Evolutionary conservation across 495 filamentous ascomycete genomes (phyloP), one percentile per base, ranked within the genome.

Genomic region (Pseudoneurospora amorphoporcata): DNA sequence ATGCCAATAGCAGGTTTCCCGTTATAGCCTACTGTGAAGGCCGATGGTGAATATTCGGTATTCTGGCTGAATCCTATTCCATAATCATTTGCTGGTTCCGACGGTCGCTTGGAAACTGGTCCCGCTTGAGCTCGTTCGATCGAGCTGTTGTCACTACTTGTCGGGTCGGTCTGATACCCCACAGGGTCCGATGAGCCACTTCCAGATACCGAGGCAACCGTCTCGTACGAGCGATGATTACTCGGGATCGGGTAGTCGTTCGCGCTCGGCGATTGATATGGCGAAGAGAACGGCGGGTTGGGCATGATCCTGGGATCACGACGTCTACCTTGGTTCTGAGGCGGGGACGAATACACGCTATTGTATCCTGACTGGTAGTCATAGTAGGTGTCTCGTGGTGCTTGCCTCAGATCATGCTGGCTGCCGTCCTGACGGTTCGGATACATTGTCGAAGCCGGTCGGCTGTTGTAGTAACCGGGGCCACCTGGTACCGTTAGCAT

Each of bases 111-210:
- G 4, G 88, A 65, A 37, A 65, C 53, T 17, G 53, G 83, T 10
- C 86, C 82, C 70, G 89, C 87, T 58, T 88, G 86, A 35, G 89
- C 82, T 69, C 92, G 90, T 74, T 97, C 93, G 71, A 94, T 86
- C 4, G 92, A 96, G 82, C 92, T 96, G 81, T 97, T 96, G 73
- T 96, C 89, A 72, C 92, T 95, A 79, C 92, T 96, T 43, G 84
- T 86, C 2, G 93, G 94, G 75, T 97, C 93, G 40, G 92, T 96
- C 58, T 90, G 91, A 77, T 94, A 92, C n/a, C 89, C 91, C 76
- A 87, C 89, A 17, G 89, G 88, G 58, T 95, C 92, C 68, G 83
- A 88, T 68, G 90, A 88, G 41, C 90, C 92, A 69, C 89, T 91
- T 40, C 89, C 91, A 10, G 90, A 90, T 1, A 86, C 89, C 0